These are phyloP conservation scores for Nakaseomyces kungkrabaensis DNA, from an alignment of 1,139 yeast species.

Conservation along the genomic window DNA sequence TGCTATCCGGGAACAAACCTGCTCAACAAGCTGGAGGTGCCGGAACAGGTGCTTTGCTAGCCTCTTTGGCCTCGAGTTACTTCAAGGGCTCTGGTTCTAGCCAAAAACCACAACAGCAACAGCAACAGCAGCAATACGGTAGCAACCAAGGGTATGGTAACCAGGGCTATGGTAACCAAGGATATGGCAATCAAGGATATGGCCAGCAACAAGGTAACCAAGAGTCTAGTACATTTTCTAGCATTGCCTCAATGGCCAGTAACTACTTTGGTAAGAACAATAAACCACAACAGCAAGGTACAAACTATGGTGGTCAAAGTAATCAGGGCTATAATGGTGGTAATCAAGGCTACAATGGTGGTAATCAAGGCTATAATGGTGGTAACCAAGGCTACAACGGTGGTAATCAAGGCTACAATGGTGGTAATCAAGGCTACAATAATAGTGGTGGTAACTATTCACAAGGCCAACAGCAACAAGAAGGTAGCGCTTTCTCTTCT, in stretches of 20 bases:
- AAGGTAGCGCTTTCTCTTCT: slow-evolving; percentile 2
- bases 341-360: neutral
- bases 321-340: slow-evolving; percentile 3
- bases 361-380: neutral
- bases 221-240: slow-evolving; percentile 6
- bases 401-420: neutral
- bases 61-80: slow-evolving; percentile 20
- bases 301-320: neutral
- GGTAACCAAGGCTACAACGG: neutral
- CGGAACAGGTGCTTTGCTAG: slow-evolving; percentile 11
- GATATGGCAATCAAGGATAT: slow-evolving; percentile 3
- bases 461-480: neutral
- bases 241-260: slow-evolving; percentile 11
- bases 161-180: slow-evolving; percentile 4
- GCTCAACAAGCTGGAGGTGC: slow-evolving; percentile 12
- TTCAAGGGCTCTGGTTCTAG: slow-evolving; percentile 6
- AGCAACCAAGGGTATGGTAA: slow-evolving; percentile 3
- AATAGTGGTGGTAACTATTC: too few relatives aligned
- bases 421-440: neutral
- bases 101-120: slow-evolving; percentile 2
- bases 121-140: slow-evolving; percentile 2
- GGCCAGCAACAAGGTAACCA: neutral
- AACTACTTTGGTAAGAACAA: slow-evolving; percentile 6
- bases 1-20: slow-evolving; percentile 13
- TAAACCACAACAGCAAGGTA: slow-evolving; percentile 4